A percentile compares a stretch with the other conserved stretches of the same genome.
Evolutionary conservation across 1,284 basidiomycete genomes (phyloP).

Genomic region (Mrakiaceae sp.): DNA sequence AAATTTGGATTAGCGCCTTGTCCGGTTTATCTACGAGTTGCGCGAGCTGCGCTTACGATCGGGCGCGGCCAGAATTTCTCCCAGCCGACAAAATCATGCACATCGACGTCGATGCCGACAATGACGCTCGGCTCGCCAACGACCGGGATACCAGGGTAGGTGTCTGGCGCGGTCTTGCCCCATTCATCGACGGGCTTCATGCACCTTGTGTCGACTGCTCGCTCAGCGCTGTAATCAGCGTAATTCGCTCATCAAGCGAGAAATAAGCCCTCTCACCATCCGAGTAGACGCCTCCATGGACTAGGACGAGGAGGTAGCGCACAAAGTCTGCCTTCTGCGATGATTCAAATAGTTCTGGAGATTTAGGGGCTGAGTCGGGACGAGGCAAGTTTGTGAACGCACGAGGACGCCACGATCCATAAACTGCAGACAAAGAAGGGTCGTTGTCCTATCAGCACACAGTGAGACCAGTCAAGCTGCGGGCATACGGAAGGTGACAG

Average conservation of each 20-base stretch:
- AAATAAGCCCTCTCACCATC: background rate
- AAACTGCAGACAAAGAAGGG: background rate
- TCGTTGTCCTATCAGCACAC: too few species aligned
- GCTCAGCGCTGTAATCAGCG: background rate
- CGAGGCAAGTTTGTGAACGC: background rate
- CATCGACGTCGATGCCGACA: constrained; percentile 35
- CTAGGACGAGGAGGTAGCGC: constrained; percentile 33
- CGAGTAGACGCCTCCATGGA: constrained; percentile 32
- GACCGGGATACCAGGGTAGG: constrained; percentile 23
- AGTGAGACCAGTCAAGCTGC: too few species aligned
- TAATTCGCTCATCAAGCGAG: constrained; percentile 7
- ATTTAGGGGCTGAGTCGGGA: background rate
- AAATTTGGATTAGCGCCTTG: too few species aligned
- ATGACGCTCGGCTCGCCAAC: constrained; percentile 28
- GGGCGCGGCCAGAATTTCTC: constrained; percentile 28
- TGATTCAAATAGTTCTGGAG: background rate
- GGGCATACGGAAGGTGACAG: too few species aligned
- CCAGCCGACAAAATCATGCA: constrained; percentile 26
- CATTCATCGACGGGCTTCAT: constrained; percentile 29
- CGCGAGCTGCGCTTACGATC: constrained; percentile 7
- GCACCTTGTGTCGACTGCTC: constrained; percentile 22
- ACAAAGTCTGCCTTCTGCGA: constrained; percentile 32
- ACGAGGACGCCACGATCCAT: background rate
- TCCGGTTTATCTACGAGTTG: too few species aligned
- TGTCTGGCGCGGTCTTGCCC: constrained; percentile 25